phyloP scores from a whole-genome alignment of 2,329 filamentous ascomycete species.

The Penicillium polonicum region DNA sequence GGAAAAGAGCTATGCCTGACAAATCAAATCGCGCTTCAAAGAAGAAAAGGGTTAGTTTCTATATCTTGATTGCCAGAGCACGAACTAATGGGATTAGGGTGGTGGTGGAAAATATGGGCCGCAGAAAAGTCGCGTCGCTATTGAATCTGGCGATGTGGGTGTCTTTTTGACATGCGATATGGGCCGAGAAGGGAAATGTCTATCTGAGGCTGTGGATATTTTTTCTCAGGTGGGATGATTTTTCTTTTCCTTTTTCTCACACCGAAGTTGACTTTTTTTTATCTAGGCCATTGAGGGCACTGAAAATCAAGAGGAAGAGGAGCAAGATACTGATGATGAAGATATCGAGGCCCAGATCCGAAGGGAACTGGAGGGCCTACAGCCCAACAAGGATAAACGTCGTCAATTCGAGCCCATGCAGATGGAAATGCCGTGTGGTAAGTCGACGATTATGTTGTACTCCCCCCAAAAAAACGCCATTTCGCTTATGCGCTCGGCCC shows the following conservation, averaged over 20 bases:
- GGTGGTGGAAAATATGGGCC: conserved; percentile 33
- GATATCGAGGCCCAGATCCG: conserved; percentile 62
- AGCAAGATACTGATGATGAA: conserved; percentile 40
- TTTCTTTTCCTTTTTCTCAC: background rate
- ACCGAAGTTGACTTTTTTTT: conserved; percentile 4
- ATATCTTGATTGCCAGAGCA: background rate
- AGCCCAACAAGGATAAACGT: conserved; percentile 46
- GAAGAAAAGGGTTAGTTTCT: conserved; percentile 34
- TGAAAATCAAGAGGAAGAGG: conserved; percentile 17
- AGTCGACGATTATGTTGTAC: conserved; percentile 9
- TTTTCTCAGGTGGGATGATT: conserved; percentile 52
- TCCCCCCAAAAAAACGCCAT: background rate
- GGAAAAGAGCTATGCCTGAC: conserved; percentile 35
- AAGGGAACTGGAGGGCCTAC: conserved; percentile 57
- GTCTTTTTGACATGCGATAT: conserved; percentile 64
- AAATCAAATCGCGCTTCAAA: conserved; percentile 27
- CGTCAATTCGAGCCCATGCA: conserved; percentile 54
- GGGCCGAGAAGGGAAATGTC: conserved; percentile 60
- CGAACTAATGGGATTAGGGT: conserved; percentile 23
- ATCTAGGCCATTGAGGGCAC: conserved; percentile 15
- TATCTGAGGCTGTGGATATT: conserved; percentile 57
- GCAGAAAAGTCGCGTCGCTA: conserved; percentile 21
- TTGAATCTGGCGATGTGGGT: conserved; percentile 56
- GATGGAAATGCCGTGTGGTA: conserved; percentile 53
- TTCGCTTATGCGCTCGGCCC: conserved; percentile 11